A percentile compares a stretch with the other conserved stretches of the same genome.
Evolutionary conservation across 106 monocot species (phyloP).

Genomic region (Cymbidium sinense): DNA sequence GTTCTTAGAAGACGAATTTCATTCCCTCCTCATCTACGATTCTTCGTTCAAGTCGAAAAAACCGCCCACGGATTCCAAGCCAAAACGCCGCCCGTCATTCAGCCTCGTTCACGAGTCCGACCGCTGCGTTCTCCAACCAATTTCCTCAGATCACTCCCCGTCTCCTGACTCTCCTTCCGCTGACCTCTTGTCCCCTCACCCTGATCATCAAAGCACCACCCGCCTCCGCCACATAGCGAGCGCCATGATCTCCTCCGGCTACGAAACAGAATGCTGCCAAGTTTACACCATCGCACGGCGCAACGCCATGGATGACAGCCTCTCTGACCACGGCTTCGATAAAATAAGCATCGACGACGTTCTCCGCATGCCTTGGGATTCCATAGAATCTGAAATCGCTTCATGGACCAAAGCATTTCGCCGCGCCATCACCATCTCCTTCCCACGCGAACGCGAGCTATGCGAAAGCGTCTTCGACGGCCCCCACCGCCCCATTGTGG

Average conservation of each 20-base stretch:
- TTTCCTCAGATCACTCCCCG: not conserved
- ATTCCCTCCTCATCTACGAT: constrained; percentile 28
- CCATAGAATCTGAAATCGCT: constrained; percentile 29
- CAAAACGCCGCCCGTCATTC: constrained; percentile 15
- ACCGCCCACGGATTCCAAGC: not conserved
- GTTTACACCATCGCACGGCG: constrained; percentile 34
- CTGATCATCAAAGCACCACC: constrained; percentile 15
- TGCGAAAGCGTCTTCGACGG: constrained; percentile 34
- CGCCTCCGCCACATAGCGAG: constrained; percentile 23
- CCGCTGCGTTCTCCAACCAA: not conserved
- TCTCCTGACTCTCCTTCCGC: not conserved
- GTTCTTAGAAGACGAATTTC: constrained; percentile 62
- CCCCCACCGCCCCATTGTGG: constrained; percentile 5
- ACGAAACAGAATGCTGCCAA: constrained; percentile 40
- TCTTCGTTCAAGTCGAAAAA: not conserved
- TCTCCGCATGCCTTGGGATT: constrained; percentile 49
- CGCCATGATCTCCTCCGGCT: constrained; percentile 47
- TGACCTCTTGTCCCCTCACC: not conserved
- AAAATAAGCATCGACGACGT: constrained; percentile 48
- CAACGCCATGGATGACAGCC: constrained; percentile 15
- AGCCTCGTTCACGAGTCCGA: not conserved
- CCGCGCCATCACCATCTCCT: constrained; percentile 14
- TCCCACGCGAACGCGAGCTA: constrained; percentile 30
- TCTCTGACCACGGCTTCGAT: constrained; percentile 32
- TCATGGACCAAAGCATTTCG: constrained; percentile 48